Conservation (phyloP, 352 stramenopile species). For the Pythium brachiatum region DNA sequence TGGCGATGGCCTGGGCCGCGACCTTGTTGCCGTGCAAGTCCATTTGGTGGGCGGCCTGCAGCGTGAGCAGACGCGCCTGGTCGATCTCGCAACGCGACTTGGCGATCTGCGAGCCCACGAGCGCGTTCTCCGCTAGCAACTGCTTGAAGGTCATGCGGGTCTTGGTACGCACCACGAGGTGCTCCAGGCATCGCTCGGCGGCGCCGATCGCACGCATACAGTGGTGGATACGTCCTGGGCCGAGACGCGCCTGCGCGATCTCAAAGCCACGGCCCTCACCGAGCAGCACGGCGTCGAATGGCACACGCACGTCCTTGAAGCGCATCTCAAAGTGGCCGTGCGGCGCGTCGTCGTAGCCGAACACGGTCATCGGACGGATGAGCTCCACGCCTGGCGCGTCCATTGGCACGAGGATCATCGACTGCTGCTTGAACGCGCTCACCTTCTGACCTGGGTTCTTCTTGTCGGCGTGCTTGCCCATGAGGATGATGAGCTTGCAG, state of each 20-base stretch:
- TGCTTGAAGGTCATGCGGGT: slow-evolving; percentile 94
- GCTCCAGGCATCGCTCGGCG: slow-evolving; percentile 82
- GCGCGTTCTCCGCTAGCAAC: slow-evolving; percentile 85
- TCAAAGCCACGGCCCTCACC: slow-evolving; percentile 87
- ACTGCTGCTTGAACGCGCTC: slow-evolving; percentile 73
- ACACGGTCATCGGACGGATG: slow-evolving; percentile 88
- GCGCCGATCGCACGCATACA: slow-evolving; percentile 96
- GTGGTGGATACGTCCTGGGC: slow-evolving; percentile 96
- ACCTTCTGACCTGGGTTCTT: slow-evolving; percentile 24
- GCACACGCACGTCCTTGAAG: slow-evolving; percentile 93
- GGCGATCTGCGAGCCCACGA: slow-evolving; percentile 84
- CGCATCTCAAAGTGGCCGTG: slow-evolving; percentile 95
- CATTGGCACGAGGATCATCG: slow-evolving; percentile 92
- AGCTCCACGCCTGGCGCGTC: slow-evolving; percentile 90
- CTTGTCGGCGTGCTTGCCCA: slow-evolving; percentile 63
- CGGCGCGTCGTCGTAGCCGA: slow-evolving; percentile 97
- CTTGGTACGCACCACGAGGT: slow-evolving; percentile 88
- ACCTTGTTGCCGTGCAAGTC: slow-evolving; percentile 82
- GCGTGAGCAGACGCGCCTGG: slow-evolving; percentile 82
- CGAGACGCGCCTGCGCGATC: slow-evolving; percentile 91
- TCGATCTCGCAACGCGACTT: slow-evolving; percentile 80
- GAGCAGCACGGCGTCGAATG: slow-evolving; percentile 84
- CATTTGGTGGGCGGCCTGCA: slow-evolving; percentile 89
- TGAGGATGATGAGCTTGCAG: slow-evolving; percentile 90
- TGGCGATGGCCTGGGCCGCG: slow-evolving; percentile 91